These are phyloP conservation scores for Tricholomella constricta DNA, from an alignment of 768 basidiomycete species.

Conservation along the genomic window DNA sequence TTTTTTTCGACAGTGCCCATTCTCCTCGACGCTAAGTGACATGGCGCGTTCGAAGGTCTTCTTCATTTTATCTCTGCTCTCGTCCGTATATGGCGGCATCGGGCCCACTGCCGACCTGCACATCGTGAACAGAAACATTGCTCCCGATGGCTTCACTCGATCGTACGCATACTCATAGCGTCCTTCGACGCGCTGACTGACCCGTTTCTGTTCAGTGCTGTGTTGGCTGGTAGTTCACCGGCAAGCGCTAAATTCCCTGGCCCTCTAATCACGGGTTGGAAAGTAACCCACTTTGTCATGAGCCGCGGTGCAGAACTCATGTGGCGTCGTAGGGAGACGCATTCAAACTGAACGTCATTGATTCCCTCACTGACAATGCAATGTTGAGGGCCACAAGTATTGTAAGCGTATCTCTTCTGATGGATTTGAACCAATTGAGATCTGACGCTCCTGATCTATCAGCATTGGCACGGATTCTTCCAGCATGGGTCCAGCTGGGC, in stretches of 20 bases:
- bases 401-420: slow-evolving; percentile 30
- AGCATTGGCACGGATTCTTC: slow-evolving; percentile 52
- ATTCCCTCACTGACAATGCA: slow-evolving; percentile 45
- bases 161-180: slow-evolving; percentile 1
- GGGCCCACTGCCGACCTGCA: slow-evolving; percentile 34
- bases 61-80: neutral
- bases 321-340: slow-evolving; percentile 34
- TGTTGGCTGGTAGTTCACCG: slow-evolving; percentile 27
- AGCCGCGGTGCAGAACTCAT: neutral
- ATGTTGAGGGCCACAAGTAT: slow-evolving; percentile 55
- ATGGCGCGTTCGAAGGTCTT: neutral
- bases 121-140: slow-evolving; percentile 43
- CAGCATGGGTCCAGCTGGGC: slow-evolving; percentile 38
- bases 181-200: neutral
- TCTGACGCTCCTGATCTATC: neutral
- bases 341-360: slow-evolving; percentile 50
- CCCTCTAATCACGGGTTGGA: slow-evolving; percentile 30
- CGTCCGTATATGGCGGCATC: slow-evolving; percentile 19
- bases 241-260: slow-evolving; percentile 17
- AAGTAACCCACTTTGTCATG: slow-evolving; percentile 18
- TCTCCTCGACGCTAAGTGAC: neutral
- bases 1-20: neutral
- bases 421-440: neutral
- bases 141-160: slow-evolving; percentile 48
- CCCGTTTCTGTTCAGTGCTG: neutral